Conservation (phyloP, 257 asterid species). For the Paraleonurus japonicus region DNA sequence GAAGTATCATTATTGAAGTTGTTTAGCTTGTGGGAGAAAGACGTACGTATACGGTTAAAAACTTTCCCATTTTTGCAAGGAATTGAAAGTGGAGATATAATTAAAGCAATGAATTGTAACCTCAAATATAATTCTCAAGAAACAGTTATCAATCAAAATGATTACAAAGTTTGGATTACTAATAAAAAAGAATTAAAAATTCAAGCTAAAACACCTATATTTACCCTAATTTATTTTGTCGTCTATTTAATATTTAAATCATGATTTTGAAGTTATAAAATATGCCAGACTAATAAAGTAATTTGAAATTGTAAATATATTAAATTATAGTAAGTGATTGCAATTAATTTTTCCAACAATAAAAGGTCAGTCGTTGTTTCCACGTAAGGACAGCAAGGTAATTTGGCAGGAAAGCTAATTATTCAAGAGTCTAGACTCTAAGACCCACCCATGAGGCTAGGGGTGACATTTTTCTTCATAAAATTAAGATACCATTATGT, state of each 20-base stretch:
- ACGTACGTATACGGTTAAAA: constrained; percentile 11
- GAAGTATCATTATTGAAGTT: constrained; percentile 25
- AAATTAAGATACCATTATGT: not conserved
- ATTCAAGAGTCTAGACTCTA: not conserved
- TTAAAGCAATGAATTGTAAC: constrained; percentile 18
- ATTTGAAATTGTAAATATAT: not conserved
- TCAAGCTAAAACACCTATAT: too few relatives aligned
- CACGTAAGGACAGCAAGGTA: not conserved
- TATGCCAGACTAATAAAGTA: not conserved
- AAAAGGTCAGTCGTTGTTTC: not conserved
- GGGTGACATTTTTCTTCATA: not conserved
- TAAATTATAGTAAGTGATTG: not conserved
- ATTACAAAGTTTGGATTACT: not conserved
- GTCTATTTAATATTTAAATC: too few relatives aligned
- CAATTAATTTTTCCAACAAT: not conserved
- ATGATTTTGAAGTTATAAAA: not conserved
- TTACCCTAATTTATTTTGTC: too few relatives aligned
- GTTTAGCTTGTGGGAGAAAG: constrained; percentile 28
- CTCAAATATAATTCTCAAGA: not conserved
- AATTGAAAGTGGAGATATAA: constrained; percentile 26
- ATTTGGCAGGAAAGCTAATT: not conserved
- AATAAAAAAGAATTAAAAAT: not conserved
- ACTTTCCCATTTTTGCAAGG: constrained; percentile 18
- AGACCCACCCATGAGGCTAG: not conserved
- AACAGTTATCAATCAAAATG: constrained; percentile 22